These are phyloP conservation scores for Rosa persica DNA, from an alignment of 306 rosid species.

Conservation along the genomic window DNA sequence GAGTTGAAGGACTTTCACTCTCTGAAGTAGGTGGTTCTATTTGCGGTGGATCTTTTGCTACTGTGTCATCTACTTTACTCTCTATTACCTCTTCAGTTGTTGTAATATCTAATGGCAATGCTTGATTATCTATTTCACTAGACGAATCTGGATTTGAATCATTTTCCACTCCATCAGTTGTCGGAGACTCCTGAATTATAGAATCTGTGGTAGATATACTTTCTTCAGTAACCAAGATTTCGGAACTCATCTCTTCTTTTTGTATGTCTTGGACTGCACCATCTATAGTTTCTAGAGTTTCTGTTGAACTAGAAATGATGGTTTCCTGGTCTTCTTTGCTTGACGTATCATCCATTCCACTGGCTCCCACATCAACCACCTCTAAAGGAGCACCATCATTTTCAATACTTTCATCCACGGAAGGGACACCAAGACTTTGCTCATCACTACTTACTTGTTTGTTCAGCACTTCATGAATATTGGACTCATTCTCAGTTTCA, in stretches of 20 bases:
- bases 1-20: constrained; percentile 39
- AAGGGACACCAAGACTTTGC: constrained; percentile 31
- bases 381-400: constrained; percentile 31
- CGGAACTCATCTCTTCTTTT: constrained; percentile 41
- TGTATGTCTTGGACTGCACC: constrained; percentile 26
- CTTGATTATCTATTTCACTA: constrained; percentile 34
- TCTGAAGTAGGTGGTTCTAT: constrained; percentile 34
- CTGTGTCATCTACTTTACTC: constrained; percentile 36
- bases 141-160: constrained; percentile 33
- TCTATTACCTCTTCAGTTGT: constrained; percentile 31
- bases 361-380: constrained; percentile 36
- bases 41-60: constrained; percentile 41
- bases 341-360: constrained; percentile 35
- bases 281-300: constrained; percentile 21
- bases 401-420: constrained; percentile 35
- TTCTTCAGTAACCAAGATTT: constrained; percentile 38
- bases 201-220: constrained; percentile 28
- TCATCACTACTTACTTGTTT: constrained; percentile 32
- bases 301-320: constrained; percentile 27
- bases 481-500: constrained; percentile 34
- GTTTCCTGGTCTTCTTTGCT: constrained; percentile 31
- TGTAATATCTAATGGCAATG: constrained; percentile 34
- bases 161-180: constrained; percentile 37
- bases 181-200: constrained; percentile 35
- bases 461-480: constrained; percentile 40